A percentile compares a stretch with the other conserved stretches of the same genome.
phyloP scores from a whole-genome alignment of 768 basidiomycete species.

The Mycena olivaceomarginata region DNA sequence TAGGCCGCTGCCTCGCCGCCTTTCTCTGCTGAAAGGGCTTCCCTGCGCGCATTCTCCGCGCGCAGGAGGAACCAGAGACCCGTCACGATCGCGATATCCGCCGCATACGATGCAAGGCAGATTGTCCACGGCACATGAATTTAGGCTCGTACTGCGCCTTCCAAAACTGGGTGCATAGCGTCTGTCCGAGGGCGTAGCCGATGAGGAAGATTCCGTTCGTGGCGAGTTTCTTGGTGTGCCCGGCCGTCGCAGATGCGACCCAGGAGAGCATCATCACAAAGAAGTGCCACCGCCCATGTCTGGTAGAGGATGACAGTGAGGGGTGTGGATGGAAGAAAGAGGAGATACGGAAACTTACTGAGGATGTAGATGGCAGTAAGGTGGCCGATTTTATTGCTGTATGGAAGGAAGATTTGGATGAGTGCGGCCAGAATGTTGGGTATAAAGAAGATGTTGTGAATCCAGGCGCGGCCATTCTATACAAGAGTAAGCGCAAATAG shows the following conservation, averaged over 20 bases:
- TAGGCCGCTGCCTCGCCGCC: not conserved
- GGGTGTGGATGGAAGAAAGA: not conserved
- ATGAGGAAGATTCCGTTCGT: slow-evolving; percentile 10
- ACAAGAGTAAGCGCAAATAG: not conserved
- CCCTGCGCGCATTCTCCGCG: slow-evolving; percentile 4
- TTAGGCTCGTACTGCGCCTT: slow-evolving; percentile 9
- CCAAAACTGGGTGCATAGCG: slow-evolving; percentile 13
- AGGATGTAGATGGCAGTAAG: slow-evolving; percentile 5
- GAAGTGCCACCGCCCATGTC: slow-evolving; percentile 7
- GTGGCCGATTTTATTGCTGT: slow-evolving; percentile 10
- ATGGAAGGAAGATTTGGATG: slow-evolving; percentile 8
- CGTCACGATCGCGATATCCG: slow-evolving; percentile 7
- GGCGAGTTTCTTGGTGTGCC: slow-evolving; percentile 13
- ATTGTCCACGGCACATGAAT: slow-evolving; percentile 10
- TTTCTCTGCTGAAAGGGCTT: slow-evolving; percentile 1
- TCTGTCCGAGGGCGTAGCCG: slow-evolving; percentile 8
- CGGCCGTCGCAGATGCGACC: slow-evolving; percentile 7
- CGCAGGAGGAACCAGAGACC: slow-evolving; percentile 6
- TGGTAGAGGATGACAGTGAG: not conserved
- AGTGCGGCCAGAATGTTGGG: slow-evolving; percentile 10
- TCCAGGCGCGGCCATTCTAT: slow-evolving; percentile 7
- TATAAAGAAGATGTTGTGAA: slow-evolving; percentile 16
- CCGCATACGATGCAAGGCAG: slow-evolving; percentile 4
- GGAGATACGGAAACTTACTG: not conserved
- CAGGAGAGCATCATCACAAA: slow-evolving; percentile 7